Evolutionary conservation across 1,284 basidiomycete genomes (phyloP), one percentile per base, ranked within the genome.

Genomic region (Austroboletus niveus): DNA sequence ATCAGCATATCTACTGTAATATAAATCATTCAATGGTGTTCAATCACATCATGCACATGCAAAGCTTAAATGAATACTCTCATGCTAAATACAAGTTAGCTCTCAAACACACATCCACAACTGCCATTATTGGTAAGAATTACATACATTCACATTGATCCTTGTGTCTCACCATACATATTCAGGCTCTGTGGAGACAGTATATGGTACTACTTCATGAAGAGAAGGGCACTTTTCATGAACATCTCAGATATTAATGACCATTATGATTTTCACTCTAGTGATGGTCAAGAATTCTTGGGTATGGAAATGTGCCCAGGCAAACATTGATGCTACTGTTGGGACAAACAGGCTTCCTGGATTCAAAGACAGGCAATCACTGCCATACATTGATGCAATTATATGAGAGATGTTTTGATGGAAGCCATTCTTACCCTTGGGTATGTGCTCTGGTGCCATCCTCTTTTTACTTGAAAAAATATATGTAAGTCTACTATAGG

Each of bases 341-440:
- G 73, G 73, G 0, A 42, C 35, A 0, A 64, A 68, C 7, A 58
- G 72, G 14, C 60, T 78, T 1, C 77, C 77, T 0, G 66, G 60
- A 0, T 72, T 75, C 29, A 58, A 60, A 2, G 77, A 79, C 47
- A 57, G 69, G 30, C 48, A 59, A 1, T 50, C 51, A 0, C 57
- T 79, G 31, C 71, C 72, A 0, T 77, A 72, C 48, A 50, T 75
- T 5, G 60, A 66, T 1, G 69, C 69, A 0, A 47, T 75, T 6
- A 48, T 77, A 5, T 69, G 69, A 35, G 76, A 79, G 56, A 63
- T 38, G 11, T 39, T 56, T 51, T 63, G 60, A 30, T 66, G 60
- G 61, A 46, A 51, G 27, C 63, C 59, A 0, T 50, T 58, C 4
- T n/a, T 39, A 5, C 62, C 62, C 8, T 14, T 59, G 14, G 40